Base-by-base conservation (phyloP, 768 basidiomycete genomes). In the Polyporus arcularius region DNA sequence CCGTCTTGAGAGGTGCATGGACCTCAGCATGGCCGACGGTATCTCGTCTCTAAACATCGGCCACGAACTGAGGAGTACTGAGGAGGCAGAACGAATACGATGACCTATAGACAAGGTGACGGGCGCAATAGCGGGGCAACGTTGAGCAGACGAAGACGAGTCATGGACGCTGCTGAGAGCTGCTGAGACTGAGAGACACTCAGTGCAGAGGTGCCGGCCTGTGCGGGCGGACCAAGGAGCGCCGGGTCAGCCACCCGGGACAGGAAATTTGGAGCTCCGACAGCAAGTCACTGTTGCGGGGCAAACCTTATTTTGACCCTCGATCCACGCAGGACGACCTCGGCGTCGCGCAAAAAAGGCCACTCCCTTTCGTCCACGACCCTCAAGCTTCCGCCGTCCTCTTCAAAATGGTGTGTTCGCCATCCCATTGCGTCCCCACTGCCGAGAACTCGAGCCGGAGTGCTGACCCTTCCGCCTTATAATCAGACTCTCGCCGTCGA, bases 401-500 rank as follows among this genome's bases (percentile, higher is more conserved):
- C 18, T 42, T 42, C 57, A 68, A 71, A 72, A 72, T 72, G 71
- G 71, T 70, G 64, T 26, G n/a, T 15, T 47, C 2, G 14, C 11
- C 11, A 35, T 16, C 14, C 26, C n/a, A 35, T 16, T 10, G 16
- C 18, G 40, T 39, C 40, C 8, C 32, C 21, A 8, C 7, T 21
- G 7, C 11, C 14, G 4, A 21, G 3, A 21, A 8, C 45, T 39
- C 32, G 45, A 45, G 38, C 12, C 46, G 46, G 18, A 14, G 26
- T 12, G 15, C 38, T 55, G 16, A 39, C 42, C 28, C 12, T 48
- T 12, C 15, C 28, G 6, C 30, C 26, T 16, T 15, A 35, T 45
- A 57, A 32, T 62, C 57, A 96, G 96, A 85, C 93, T 85, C 94
- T 98, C 81, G 94, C 94, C 76, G 76, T 97, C 76, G 97, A 99